Conservation (phyloP, 2,329 filamentous ascomycete species). For the Knufia petricola region DNA sequence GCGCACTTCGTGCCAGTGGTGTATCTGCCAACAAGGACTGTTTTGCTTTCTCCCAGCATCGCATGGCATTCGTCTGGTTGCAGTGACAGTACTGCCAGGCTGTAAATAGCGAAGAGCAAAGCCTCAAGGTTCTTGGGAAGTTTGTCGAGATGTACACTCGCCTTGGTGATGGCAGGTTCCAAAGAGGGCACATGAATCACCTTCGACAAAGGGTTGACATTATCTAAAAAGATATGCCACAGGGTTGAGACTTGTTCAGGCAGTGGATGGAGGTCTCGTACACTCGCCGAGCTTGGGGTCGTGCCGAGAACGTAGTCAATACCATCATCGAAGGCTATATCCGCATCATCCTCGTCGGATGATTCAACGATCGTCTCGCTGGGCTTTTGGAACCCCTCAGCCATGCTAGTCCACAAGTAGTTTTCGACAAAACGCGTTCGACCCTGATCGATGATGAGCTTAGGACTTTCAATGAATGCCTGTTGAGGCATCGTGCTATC, state of each 20-base stretch:
- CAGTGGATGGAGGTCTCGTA: conserved; percentile 23
- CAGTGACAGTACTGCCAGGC: conserved; percentile 44
- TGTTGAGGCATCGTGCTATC: not conserved
- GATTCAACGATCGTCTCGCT: conserved; percentile 20
- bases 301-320: conserved; percentile 19
- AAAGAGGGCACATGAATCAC: conserved; percentile 61
- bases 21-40: conserved; percentile 43
- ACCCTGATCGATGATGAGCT: conserved; percentile 16
- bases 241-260: conserved; percentile 48
- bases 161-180: conserved; percentile 56
- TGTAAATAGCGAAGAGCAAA: conserved; percentile 52
- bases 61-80: conserved; percentile 32
- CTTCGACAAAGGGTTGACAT: conserved; percentile 66
- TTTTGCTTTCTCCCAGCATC: conserved; percentile 46
- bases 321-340: conserved; percentile 14
- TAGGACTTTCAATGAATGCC: conserved; percentile 10
- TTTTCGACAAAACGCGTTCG: conserved; percentile 22
- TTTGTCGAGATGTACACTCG: conserved; percentile 33
- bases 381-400: conserved; percentile 13
- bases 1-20: conserved; percentile 55
- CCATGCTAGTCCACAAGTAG: conserved; percentile 22
- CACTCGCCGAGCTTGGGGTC: conserved; percentile 16
- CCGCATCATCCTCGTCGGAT: conserved; percentile 21
- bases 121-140: conserved; percentile 38
- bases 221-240: conserved; percentile 66